phyloP scores from a whole-genome alignment of 176 grass and related monocot species.

The Aegilops umbellulata region DNA sequence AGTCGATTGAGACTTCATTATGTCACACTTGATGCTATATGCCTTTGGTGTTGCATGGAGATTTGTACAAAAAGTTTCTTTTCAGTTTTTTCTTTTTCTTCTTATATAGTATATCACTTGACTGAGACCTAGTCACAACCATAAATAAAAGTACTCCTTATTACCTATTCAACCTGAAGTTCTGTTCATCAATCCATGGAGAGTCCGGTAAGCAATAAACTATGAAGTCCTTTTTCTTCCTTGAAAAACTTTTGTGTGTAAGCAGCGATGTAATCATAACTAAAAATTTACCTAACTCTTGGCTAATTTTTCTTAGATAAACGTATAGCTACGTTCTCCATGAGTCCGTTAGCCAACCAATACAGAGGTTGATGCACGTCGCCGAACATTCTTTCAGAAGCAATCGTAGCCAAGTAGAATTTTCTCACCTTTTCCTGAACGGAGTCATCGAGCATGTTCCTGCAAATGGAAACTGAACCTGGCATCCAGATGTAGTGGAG shows the following conservation, averaged over 20 bases:
- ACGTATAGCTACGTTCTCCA: background rate
- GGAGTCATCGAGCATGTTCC: slow-evolving; percentile 30
- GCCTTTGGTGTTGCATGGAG: too few species aligned
- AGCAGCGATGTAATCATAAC: background rate
- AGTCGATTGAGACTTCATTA: too few species aligned
- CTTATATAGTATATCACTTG: too few species aligned
- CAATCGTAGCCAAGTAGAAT: slow-evolving; percentile 3
- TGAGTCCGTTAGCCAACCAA: background rate
- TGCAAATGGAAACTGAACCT: slow-evolving; percentile 18
- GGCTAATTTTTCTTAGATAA: background rate
- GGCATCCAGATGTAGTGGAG: background rate
- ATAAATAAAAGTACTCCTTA: background rate
- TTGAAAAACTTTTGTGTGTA: background rate
- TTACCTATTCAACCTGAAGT: background rate
- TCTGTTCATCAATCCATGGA: background rate
- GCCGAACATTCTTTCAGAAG: slow-evolving; percentile 38
- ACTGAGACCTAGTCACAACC: too few species aligned
- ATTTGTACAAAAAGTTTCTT: too few species aligned
- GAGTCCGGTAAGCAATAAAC: background rate
- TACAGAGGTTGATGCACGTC: background rate
- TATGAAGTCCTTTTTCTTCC: background rate
- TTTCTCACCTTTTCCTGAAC: slow-evolving; percentile 23
- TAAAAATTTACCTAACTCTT: background rate
- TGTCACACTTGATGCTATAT: too few species aligned
- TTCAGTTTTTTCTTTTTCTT: too few species aligned